Conservation (phyloP, 1,139 yeast species). For the Scheffersomyces quercinus region DNA sequence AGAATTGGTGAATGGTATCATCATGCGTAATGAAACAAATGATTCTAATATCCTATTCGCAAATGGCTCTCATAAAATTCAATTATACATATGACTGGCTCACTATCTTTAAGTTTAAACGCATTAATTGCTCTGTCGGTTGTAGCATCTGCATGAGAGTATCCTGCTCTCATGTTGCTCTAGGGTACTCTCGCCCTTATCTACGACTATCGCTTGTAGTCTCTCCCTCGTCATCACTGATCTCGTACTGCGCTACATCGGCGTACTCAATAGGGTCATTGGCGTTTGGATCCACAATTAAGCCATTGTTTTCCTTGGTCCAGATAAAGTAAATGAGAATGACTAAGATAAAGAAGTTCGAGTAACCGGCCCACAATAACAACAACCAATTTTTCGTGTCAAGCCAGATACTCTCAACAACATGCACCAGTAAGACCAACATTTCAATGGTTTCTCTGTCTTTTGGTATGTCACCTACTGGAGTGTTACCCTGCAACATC, state of each 20-base stretch:
- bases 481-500: background rate
- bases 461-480: background rate
- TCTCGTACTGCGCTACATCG: conserved; percentile 21
- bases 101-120: too few relatives aligned
- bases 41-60: too few relatives aligned
- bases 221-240: conserved; percentile 21
- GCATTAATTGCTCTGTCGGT: too few relatives aligned
- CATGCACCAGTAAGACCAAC: background rate
- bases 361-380: conserved; percentile 16
- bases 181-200: background rate
- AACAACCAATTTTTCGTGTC: background rate
- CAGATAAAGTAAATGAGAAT: conserved; percentile 31
- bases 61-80: too few relatives aligned
- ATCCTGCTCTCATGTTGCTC: background rate
- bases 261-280: conserved; percentile 18
- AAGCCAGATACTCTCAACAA: background rate
- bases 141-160: too few relatives aligned
- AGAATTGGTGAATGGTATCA: too few relatives aligned
- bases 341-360: conserved; percentile 19
- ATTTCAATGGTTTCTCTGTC: background rate
- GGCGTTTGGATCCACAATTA: conserved; percentile 24
- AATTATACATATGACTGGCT: too few relatives aligned
- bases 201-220: too few relatives aligned
- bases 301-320: conserved; percentile 37
- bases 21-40: too few relatives aligned